These are phyloP conservation scores for Cystoisospora suis DNA, from an alignment of 169 alveolate species.

Conservation along the genomic window DNA sequence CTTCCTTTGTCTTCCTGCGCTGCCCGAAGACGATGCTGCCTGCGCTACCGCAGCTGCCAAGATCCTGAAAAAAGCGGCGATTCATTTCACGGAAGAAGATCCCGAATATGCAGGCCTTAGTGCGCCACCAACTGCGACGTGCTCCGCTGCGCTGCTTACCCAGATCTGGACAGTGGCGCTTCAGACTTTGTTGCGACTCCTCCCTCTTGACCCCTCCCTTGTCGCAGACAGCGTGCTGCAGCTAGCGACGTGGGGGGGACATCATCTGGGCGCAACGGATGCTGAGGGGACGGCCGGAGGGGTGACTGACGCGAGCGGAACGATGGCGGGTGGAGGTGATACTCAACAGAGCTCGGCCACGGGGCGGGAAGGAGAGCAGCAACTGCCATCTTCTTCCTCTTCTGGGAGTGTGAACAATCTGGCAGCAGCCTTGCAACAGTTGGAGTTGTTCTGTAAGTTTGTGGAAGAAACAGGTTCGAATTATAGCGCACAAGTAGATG, in stretches of 20 bases:
- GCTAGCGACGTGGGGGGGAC: conserved; percentile 61
- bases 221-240: conserved; percentile 48
- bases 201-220: conserved; percentile 51
- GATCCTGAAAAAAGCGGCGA: conserved; percentile 44
- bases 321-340: neutral
- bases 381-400: conserved; percentile 9
- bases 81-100: conserved; percentile 53
- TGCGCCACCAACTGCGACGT: neutral
- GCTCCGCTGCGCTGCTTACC: conserved; percentile 38
- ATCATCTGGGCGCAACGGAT: conserved; percentile 37
- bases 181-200: conserved; percentile 19
- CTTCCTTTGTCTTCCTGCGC: conserved; percentile 37
- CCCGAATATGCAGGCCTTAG: conserved; percentile 26
- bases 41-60: conserved; percentile 39
- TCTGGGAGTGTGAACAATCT: too few relatives aligned
- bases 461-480: conserved; percentile 43
- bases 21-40: neutral
- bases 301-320: neutral
- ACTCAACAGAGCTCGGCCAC: neutral
- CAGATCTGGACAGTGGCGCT: conserved; percentile 32
- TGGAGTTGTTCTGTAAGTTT: conserved; percentile 26
- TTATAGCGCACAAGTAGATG: conserved; percentile 40
- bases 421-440: conserved; percentile 42
- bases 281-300: neutral
- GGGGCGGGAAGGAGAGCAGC: neutral